Base-by-base conservation (phyloP, 1,284 basidiomycete genomes). In the Omphalotus olearius region DNA sequence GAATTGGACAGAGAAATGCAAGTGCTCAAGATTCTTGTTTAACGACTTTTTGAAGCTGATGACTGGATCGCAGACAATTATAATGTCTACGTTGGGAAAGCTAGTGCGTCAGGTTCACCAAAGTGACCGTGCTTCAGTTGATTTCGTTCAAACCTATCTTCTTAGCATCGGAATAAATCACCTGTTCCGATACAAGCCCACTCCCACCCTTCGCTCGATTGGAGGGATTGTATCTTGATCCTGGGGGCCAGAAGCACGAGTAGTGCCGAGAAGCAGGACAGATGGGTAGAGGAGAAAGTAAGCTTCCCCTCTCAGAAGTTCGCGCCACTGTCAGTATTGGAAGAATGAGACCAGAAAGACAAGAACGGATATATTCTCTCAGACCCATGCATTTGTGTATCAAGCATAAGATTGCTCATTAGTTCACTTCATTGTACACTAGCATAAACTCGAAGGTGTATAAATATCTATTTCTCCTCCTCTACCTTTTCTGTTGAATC, bases 1-100 rank as follows among this genome's bases (percentile, higher is more conserved):
- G 25, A 39, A 47, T 20, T 48, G 23, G 25, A 47, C 50, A 4
- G 43, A 44, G 14, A 38, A 20, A 37, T 55, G 50, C 48, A 23
- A 26, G 50, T 33, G 17, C 6, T 25, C 2, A 23, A 18, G 6
- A 18, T 37, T 20, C 9, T n/a, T 39, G 16, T 16, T 13, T 14
- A 14, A 25, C 20, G 25, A n/a, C 35, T 17, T n/a, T 11, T 3
- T 23, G 18, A 6, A 9, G 20, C 35, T 28, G n/a, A 10, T 16
- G 6, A 11, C 14, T 41, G 23, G 25, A n/a, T 13, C 30, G 11
- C 26, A 55, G 53, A 55, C 26, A 55, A 55, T 11, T 55, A 51
- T 38, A 55, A 55, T 42, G 53, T 45, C 11, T 55, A 51, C 33
- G 54, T 50, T 41, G 51, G 51, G 17, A 41, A 46, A 40, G 51